Base-by-base conservation (phyloP, 2,329 filamentous ascomycete genomes). In the Epichloe uncinata region DNA sequence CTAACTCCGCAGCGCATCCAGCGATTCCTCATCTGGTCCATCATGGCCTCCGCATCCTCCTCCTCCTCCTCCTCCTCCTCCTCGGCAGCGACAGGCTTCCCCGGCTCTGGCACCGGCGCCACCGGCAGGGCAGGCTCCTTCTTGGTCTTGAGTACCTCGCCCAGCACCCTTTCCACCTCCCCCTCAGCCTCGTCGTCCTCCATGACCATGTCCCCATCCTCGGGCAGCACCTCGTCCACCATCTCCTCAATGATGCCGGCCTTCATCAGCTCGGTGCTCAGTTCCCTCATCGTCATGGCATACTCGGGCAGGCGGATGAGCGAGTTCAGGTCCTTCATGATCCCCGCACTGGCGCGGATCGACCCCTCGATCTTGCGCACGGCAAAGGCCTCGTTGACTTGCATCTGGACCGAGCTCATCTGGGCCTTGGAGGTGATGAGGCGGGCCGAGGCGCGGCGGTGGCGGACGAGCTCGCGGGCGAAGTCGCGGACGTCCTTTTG, bases 171-270 rank as follows among this genome's bases (percentile, higher is more conserved):
- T 62, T 97, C 90, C 9, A 97, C 87, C 73, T 97, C 91, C 18
- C 70, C 72, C 62, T 85, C 82, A 2, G 77, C 82, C 65, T 87
- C 84, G 5, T 82, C 85, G 59, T 90, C 87, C 54, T 87, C 87
- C 52, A 86, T 81, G 51, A 87, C 78, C 48, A 79, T 73, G 57
- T 87, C 72, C 47, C 83, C 69, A 51, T 89, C 83, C 56, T 83
- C 78, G n/a, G 89, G 87, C 56, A 97, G 71, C 42, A 77, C 82
- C 64, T 97, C 91, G 45, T 84, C 86, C 4, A 95, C 82, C 86
- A 97, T 96, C 72, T 98, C 93, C 73, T 97, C 91, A 53, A 97
- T 95, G 56, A 98, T 91, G 15, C 91, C 93, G 2, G 93, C 91
- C 71, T 89, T 94, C 66, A 95, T 85, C 57, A 97, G 70, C 74